Conservation (phyloP, 352 stramenopile genomes). For the Blastocystis sp. region DNA sequence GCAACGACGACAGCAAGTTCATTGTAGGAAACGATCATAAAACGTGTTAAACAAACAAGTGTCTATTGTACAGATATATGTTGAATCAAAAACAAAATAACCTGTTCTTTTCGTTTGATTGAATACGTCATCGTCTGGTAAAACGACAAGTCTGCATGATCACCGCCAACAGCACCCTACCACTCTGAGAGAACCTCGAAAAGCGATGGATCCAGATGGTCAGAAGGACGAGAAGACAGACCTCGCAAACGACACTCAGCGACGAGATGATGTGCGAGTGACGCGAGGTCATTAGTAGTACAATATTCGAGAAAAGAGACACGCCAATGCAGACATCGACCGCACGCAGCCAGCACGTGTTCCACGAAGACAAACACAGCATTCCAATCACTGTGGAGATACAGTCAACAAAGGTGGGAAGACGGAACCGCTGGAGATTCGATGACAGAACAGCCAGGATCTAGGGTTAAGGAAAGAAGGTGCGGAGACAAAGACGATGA, state of each 20-base stretch:
- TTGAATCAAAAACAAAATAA: constrained; percentile 40
- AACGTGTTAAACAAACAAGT: neutral
- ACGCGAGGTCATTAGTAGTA: neutral
- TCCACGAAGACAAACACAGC: neutral
- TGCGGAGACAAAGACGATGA: neutral
- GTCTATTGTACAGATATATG: constrained; percentile 22
- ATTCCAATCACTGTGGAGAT: neutral
- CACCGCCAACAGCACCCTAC: neutral
- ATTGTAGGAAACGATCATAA: neutral
- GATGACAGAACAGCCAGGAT: neutral
- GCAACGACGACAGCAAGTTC: neutral
- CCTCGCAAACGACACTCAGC: neutral
- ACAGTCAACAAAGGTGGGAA: neutral
- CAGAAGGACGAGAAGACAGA: neutral
- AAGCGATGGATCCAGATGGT: neutral
- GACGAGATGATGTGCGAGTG: neutral
- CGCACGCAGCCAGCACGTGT: neutral
- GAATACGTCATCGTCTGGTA: constrained; percentile 54
- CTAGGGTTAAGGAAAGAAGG: neutral
- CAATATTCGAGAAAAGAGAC: neutral
- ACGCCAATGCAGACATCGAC: neutral
- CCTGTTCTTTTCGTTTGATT: neutral
- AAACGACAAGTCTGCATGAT: constrained; percentile 4
- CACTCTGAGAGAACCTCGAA: neutral
- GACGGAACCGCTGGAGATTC: neutral